These are phyloP conservation scores for Sarocladium strictum DNA, from an alignment of 2,329 filamentous ascomycete genomes.

Conservation along the genomic window DNA sequence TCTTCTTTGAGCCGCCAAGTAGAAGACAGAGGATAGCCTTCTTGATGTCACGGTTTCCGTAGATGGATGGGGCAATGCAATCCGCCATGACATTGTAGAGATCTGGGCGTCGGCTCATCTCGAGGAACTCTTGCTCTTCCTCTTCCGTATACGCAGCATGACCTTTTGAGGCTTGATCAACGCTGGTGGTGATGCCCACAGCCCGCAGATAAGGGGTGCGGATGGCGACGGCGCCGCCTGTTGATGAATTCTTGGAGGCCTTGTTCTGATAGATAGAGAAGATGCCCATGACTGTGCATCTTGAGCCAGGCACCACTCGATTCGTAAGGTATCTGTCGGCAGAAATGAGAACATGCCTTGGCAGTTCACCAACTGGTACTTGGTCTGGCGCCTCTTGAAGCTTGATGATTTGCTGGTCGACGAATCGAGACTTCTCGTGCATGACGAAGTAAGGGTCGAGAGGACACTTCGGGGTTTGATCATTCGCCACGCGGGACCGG, in stretches of 20 bases:
- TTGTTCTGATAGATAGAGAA: conserved; percentile 98
- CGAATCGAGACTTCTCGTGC: conserved; percentile 89
- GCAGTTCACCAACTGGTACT: conserved; percentile 92
- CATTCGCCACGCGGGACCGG: conserved; percentile 56
- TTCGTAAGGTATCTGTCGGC: conserved; percentile 97
- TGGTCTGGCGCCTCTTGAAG: conserved; percentile 96
- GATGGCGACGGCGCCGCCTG: conserved; percentile 82
- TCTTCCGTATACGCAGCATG: conserved; percentile 82
- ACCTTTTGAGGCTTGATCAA: conserved; percentile 85
- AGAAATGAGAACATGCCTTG: conserved; percentile 88
- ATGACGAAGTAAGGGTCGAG: conserved; percentile 94
- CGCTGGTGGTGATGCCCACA: conserved; percentile 84
- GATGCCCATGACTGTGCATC: conserved; percentile 93
- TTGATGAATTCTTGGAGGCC: conserved; percentile 67
- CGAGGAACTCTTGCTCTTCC: conserved; percentile 92
- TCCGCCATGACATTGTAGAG: conserved; percentile 87
- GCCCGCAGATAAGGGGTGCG: conserved; percentile 91
- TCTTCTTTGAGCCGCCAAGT: conserved; percentile 94
- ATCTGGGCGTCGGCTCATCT: conserved; percentile 84
- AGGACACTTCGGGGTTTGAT: conserved; percentile 70
- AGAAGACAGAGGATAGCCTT: conserved; percentile 93
- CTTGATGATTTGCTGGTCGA: conserved; percentile 97
- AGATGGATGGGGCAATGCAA: conserved; percentile 96
- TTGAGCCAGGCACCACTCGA: conserved; percentile 86
- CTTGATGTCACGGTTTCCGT: conserved; percentile 93